Percentiles rank a stretch among this genome's conserved stretches.
phyloP scores from a whole-genome alignment of 176 grass and related monocot species.

The Elaeis guineensis region DNA sequence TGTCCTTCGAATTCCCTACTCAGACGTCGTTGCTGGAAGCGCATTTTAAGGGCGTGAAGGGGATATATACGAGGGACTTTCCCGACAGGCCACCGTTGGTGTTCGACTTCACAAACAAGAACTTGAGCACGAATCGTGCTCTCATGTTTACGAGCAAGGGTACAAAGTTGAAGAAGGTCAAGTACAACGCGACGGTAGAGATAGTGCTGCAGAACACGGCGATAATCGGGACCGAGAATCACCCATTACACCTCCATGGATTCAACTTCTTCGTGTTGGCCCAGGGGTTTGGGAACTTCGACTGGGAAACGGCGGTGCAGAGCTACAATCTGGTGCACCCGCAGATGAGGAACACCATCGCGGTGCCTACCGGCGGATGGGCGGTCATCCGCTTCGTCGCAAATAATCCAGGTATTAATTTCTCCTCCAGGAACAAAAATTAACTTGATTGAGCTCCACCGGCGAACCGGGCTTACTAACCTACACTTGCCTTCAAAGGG shows the following conservation, averaged over 20 bases:
- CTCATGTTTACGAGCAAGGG: constrained; percentile 2
- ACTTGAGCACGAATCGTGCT: too few relatives aligned
- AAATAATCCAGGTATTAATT: constrained; percentile 3
- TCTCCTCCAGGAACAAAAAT: too few relatives aligned
- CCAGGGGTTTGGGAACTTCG: background rate
- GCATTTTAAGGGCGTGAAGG: too few relatives aligned
- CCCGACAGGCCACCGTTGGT: background rate
- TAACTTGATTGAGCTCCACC: too few relatives aligned
- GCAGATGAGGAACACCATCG: constrained; percentile 15
- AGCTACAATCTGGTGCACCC: background rate
- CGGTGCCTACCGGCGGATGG: constrained; percentile 11
- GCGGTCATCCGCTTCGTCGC: constrained; percentile 10
- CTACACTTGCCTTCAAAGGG: too few relatives aligned
- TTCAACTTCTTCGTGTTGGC: constrained; percentile 6
- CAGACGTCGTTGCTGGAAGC: too few relatives aligned
- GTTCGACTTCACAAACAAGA: background rate
- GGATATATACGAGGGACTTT: background rate
- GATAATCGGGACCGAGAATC: background rate
- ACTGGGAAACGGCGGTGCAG: background rate
- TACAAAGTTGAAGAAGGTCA: constrained; percentile 12
- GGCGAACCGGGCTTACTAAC: too few relatives aligned
- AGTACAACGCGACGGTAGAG: constrained; percentile 26
- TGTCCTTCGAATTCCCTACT: too few relatives aligned
- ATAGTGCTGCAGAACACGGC: constrained; percentile 29
- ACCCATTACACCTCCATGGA: constrained; percentile 2